Evolutionary conservation across 179 eudicot species (phyloP).

Genomic region (Spergularia azorica): DNA sequence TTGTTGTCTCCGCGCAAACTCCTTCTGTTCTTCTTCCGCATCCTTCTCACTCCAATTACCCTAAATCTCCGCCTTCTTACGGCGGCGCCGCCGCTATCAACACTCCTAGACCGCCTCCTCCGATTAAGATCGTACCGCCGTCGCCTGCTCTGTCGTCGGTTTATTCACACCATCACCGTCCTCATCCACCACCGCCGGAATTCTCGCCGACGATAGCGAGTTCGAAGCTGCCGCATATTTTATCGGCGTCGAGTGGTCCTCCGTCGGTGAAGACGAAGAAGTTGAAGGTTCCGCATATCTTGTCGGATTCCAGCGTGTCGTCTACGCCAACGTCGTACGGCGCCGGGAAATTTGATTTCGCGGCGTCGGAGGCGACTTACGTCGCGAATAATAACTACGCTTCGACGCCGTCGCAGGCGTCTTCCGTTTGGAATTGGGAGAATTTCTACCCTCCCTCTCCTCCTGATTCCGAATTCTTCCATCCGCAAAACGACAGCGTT

Average conservation of each 20-base stretch:
- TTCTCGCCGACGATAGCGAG: slow-evolving; percentile 34
- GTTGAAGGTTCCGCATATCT: slow-evolving; percentile 69
- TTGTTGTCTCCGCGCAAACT: slow-evolving; percentile 69
- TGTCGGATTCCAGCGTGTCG: slow-evolving; percentile 70
- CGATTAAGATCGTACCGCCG: slow-evolving; percentile 12
- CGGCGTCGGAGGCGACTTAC: slow-evolving; percentile 27
- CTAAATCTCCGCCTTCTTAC: slow-evolving; percentile 22
- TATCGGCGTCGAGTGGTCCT: slow-evolving; percentile 26
- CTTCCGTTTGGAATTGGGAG: slow-evolving; percentile 98
- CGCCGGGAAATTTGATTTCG: slow-evolving; percentile 26
- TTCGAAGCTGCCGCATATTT: slow-evolving; percentile 40
- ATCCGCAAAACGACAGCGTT: slow-evolving; percentile 19
- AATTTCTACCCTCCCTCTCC: slow-evolving; percentile 92
- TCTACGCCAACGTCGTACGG: slow-evolving; percentile 40
- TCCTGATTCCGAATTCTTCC: slow-evolving; percentile 70
- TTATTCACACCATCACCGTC: slow-evolving; percentile 25
- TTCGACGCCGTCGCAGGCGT: slow-evolving; percentile 75
- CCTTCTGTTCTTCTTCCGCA: slow-evolving; percentile 74
- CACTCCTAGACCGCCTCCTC: slow-evolving; percentile 31
- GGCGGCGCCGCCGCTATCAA: slow-evolving; percentile 21
- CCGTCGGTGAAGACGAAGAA: slow-evolving; percentile 15
- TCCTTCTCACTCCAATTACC: slow-evolving; percentile 22
- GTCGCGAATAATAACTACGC: slow-evolving; percentile 56
- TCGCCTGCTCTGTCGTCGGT: slow-evolving; percentile 32
- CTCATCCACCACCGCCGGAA: slow-evolving; percentile 27